A percentile compares a stretch with the other conserved stretches of the same genome.
Evolutionary conservation across 768 basidiomycete genomes (phyloP).

Genomic region (Serendipita sp.): DNA sequence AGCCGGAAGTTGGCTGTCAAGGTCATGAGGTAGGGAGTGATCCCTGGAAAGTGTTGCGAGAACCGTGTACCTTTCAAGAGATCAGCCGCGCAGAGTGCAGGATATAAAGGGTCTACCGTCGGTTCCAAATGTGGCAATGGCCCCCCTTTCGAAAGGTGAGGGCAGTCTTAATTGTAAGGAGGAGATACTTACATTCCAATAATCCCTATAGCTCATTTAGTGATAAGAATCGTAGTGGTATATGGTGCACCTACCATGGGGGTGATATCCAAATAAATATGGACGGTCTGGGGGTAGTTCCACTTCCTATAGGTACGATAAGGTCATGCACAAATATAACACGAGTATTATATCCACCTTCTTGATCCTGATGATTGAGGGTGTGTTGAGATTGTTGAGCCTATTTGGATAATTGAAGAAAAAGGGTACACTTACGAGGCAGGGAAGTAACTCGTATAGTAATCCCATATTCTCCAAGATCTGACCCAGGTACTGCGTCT

Average conservation of each 20-base stretch:
- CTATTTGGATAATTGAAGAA: neutral
- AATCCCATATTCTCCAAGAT: conserved; percentile 56
- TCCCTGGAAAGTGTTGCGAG: conserved; percentile 76
- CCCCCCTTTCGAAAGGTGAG: conserved; percentile 43
- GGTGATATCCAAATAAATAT: conserved; percentile 97
- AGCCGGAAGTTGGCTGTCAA: conserved; percentile 78
- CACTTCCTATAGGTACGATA: conserved; percentile 41
- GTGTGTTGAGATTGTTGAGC: neutral
- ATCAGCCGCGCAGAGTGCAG: neutral
- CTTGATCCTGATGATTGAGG: conserved; percentile 19
- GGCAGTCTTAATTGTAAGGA: neutral
- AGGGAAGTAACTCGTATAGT: conserved; percentile 87
- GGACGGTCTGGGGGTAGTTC: conserved; percentile 83
- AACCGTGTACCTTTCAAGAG: conserved; percentile 65
- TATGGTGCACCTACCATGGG: conserved; percentile 51
- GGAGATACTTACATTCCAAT: conserved; percentile 73
- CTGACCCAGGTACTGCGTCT: conserved; percentile 63
- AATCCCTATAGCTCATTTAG: conserved; percentile 42
- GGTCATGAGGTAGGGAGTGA: conserved; percentile 85
- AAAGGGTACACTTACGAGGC: conserved; percentile 47
- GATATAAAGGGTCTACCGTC: conserved; percentile 41
- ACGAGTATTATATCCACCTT: conserved; percentile 23
- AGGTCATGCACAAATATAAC: neutral
- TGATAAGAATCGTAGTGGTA: neutral
- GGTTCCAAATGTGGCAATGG: conserved; percentile 88